Evolutionary conservation across 2,329 filamentous ascomycete species (phyloP).

Genomic region (Grosmannia huntii): DNA sequence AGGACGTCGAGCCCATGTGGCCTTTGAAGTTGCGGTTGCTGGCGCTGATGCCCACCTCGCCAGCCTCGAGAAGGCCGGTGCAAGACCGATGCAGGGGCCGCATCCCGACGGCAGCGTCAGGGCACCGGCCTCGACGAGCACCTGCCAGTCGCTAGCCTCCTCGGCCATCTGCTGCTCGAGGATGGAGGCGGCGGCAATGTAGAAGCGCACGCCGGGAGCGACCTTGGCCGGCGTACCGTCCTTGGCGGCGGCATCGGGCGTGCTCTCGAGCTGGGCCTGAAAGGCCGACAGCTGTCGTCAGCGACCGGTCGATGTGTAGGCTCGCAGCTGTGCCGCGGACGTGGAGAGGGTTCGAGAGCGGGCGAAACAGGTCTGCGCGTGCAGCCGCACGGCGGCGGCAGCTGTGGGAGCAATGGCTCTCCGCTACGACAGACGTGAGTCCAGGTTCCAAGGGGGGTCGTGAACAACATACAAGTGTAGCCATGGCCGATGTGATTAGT

Average conservation of each 20-base stretch:
- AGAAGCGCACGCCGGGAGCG: slow-evolving; percentile 66
- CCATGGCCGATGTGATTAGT: not conserved
- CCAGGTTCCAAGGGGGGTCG: not conserved
- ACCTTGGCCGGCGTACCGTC: slow-evolving; percentile 55
- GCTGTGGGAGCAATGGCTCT: slow-evolving; percentile 2
- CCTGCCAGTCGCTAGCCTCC: slow-evolving; percentile 74
- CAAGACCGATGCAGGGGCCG: slow-evolving; percentile 72
- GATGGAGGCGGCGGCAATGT: slow-evolving; percentile 76
- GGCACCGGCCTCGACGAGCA: slow-evolving; percentile 69
- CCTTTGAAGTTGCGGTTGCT: slow-evolving; percentile 87
- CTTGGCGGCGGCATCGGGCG: slow-evolving; percentile 37
- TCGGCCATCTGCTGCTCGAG: slow-evolving; percentile 68
- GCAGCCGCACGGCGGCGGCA: not conserved
- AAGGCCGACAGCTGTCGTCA: slow-evolving; percentile 39
- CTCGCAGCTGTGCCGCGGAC: not conserved
- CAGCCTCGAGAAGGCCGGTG: slow-evolving; percentile 63
- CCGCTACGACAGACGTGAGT: not conserved
- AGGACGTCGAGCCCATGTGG: slow-evolving; percentile 61
- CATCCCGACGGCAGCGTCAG: slow-evolving; percentile 59
- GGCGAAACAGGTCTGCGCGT: not conserved
- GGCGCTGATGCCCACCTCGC: slow-evolving; percentile 77
- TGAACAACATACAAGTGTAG: not conserved
- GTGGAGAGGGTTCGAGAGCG: not conserved
- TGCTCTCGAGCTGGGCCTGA: slow-evolving; percentile 48
- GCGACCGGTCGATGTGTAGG: slow-evolving; percentile 3